These are phyloP conservation scores for Mrakiaceae sp. DNA, from an alignment of 1,284 basidiomycete genomes.

Conservation along the genomic window DNA sequence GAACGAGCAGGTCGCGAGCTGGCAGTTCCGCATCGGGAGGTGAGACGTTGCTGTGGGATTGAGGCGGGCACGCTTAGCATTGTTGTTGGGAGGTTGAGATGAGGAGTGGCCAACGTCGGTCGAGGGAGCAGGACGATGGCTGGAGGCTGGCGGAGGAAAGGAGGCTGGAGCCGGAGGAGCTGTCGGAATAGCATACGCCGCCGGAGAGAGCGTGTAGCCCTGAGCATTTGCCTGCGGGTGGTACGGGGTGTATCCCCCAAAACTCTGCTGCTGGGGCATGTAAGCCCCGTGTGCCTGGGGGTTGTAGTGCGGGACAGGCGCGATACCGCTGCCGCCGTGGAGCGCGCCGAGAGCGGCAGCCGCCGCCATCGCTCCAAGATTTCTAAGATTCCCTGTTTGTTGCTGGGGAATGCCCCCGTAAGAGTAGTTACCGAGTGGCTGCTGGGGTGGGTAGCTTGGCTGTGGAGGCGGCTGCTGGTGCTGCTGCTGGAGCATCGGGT, in stretches of 20 bases:
- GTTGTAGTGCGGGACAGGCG: too few relatives aligned
- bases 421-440: background rate
- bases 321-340: background rate
- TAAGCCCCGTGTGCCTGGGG: too few relatives aligned
- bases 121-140: background rate
- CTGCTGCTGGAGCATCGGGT: background rate
- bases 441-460: background rate
- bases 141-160: background rate
- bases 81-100: background rate
- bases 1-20: slow-evolving; percentile 57
- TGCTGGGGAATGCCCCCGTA: slow-evolving; percentile 1
- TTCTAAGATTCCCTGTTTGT: background rate
- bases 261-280: too few relatives aligned
- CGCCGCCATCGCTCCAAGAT: background rate
- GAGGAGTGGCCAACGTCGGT: background rate
- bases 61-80: background rate
- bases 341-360: slow-evolving; percentile 1
- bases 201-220: slow-evolving; percentile 2
- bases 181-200: background rate
- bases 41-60: slow-evolving; percentile 1
- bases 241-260: too few relatives aligned
- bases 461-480: background rate
- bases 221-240: too few relatives aligned
- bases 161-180: background rate
- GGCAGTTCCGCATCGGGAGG: slow-evolving; percentile 42